A percentile compares a stretch with the other conserved stretches of the same genome.
phyloP scores from a whole-genome alignment of 2,329 filamentous ascomycete species.

The Bimuria novae-zelandiae region DNA sequence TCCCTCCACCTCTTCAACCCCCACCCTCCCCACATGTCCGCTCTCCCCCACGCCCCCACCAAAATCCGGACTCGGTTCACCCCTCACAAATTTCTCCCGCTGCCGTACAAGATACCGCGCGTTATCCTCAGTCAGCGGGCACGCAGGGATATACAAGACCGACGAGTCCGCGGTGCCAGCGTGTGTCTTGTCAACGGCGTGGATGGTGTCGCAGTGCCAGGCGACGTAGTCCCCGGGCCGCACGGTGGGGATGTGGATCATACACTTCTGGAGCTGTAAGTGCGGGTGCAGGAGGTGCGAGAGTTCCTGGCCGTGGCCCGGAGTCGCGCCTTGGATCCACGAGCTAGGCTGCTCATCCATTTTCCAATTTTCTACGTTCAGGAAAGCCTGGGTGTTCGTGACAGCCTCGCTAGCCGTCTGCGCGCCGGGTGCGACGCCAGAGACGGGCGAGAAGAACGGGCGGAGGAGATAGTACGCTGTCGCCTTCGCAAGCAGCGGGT shows the following conservation, averaged over 20 bases:
- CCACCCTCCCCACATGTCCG: constrained; percentile 50
- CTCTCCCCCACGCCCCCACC: constrained; percentile 67
- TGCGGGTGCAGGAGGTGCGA: constrained; percentile 69
- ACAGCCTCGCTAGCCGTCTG: constrained; percentile 37
- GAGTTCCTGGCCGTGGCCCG: constrained; percentile 72
- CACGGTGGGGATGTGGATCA: constrained; percentile 73
- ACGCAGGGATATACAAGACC: constrained; percentile 88
- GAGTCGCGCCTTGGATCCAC: constrained; percentile 71
- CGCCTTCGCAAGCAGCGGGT: constrained; percentile 74
- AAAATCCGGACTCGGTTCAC: constrained; percentile 57
- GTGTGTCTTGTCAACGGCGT: constrained; percentile 82
- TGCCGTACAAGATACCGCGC: constrained; percentile 72
- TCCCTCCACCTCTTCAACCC: constrained; percentile 44
- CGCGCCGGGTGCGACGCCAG: constrained; percentile 39
- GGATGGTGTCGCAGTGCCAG: constrained; percentile 81
- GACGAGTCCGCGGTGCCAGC: constrained; percentile 73
- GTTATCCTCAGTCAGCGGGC: constrained; percentile 77
- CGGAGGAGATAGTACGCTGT: constrained; percentile 81
- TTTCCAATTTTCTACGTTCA: constrained; percentile 64
- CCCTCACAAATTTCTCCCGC: constrained; percentile 70
- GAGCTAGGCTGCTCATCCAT: constrained; percentile 59
- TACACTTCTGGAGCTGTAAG: constrained; percentile 66
- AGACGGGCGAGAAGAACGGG: constrained; percentile 74
- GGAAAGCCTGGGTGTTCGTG: constrained; percentile 47
- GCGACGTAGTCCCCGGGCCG: constrained; percentile 75